A percentile compares a stretch with the other conserved stretches of the same genome.
Conservation (phyloP, 2,329 filamentous ascomycete genomes). For the Didymella glomerata region DNA sequence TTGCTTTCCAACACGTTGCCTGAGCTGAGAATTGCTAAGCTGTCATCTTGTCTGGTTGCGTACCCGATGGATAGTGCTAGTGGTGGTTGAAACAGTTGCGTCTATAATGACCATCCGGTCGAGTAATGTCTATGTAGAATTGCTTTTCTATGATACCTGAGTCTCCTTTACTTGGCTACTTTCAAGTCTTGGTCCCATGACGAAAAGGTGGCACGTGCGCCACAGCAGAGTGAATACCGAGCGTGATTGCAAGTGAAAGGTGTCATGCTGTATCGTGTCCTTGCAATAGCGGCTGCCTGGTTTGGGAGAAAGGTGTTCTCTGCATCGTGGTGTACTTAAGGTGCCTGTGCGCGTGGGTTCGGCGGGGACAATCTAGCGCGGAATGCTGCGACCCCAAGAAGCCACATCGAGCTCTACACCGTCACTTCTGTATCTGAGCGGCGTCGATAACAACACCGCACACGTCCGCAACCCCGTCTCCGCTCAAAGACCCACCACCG, state of each 20-base stretch:
- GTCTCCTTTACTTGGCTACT: background rate
- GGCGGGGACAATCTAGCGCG: constrained; percentile 39
- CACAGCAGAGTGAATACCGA: background rate
- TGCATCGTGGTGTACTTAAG: constrained; percentile 10
- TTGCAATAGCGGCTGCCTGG: constrained; percentile 24
- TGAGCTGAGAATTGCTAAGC: background rate
- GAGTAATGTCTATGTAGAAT: constrained; percentile 3
- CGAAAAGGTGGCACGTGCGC: background rate
- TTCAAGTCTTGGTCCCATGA: background rate
- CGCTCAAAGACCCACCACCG: constrained; percentile 21
- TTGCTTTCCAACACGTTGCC: constrained; percentile 11
- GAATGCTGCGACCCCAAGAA: constrained; percentile 46
- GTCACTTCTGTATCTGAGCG: constrained; percentile 34
- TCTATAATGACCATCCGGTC: background rate
- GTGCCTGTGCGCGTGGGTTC: constrained; percentile 30
- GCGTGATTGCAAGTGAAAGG: background rate
- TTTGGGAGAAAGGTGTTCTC: constrained; percentile 4
- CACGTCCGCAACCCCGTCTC: constrained; percentile 22
- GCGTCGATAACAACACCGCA: constrained; percentile 23
- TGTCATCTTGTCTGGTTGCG: background rate
- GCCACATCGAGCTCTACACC: constrained; percentile 45
- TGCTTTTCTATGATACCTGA: background rate
- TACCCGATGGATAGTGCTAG: background rate
- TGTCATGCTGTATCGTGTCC: background rate
- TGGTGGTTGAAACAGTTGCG: background rate